phyloP scores from a whole-genome alignment of 768 basidiomycete genomes.

The Cyclocybe aegerita region DNA sequence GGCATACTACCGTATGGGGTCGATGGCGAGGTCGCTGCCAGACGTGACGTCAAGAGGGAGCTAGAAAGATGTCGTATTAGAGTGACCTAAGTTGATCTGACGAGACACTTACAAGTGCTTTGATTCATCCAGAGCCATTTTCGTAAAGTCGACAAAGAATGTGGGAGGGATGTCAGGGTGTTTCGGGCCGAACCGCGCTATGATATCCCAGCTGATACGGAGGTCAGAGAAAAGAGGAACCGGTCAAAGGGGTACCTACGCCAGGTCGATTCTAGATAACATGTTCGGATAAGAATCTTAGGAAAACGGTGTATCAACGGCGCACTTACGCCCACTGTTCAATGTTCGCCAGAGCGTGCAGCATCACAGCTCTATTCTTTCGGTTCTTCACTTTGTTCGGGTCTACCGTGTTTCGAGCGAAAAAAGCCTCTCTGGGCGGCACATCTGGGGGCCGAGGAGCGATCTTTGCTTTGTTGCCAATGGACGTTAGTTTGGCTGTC shows the following conservation, averaged over 20 bases:
- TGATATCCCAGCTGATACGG: constrained; percentile 71
- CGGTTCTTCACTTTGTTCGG: constrained; percentile 58
- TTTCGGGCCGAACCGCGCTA: constrained; percentile 68
- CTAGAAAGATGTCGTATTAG: constrained; percentile 20
- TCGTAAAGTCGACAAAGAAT: constrained; percentile 81
- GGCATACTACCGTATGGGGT: constrained; percentile 74
- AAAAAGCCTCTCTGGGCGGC: constrained; percentile 59
- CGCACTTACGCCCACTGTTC: constrained; percentile 83
- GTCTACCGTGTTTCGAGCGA: constrained; percentile 51
- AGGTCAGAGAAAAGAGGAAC: not conserved
- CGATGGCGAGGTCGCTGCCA: constrained; percentile 58
- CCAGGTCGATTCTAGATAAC: constrained; percentile 62
- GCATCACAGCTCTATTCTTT: constrained; percentile 69
- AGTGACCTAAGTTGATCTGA: not conserved
- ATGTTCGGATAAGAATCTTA: not conserved
- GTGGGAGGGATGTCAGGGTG: constrained; percentile 64
- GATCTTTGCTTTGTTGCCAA: constrained; percentile 54
- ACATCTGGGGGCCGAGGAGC: constrained; percentile 59
- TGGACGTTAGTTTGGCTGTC: constrained; percentile 64
- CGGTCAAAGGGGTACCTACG: constrained; percentile 40
- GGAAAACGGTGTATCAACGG: not conserved
- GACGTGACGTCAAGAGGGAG: constrained; percentile 59
- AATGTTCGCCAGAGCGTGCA: constrained; percentile 83
- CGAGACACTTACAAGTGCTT: constrained; percentile 62
- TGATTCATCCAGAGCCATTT: constrained; percentile 85